Conservation (phyloP, 2,329 filamentous ascomycete genomes). For the Paradendryphiella salina region DNA sequence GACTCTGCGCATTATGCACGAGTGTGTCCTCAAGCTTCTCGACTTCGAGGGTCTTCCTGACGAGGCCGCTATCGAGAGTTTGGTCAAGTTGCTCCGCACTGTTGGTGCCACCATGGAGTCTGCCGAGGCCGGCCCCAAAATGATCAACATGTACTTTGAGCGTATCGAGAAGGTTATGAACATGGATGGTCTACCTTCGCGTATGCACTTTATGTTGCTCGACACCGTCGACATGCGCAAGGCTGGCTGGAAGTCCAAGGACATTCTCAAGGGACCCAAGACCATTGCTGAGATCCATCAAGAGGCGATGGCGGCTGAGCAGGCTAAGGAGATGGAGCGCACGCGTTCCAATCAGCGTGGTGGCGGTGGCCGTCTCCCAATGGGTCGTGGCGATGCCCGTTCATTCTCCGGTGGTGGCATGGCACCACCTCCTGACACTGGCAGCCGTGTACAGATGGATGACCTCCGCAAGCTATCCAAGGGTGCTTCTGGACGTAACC, state of each 20-base stretch:
- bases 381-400: constrained; percentile 84
- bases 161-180: constrained; percentile 84
- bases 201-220: constrained; percentile 95
- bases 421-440: constrained; percentile 68
- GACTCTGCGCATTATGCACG: constrained; percentile 99
- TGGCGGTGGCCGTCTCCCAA: constrained; percentile 68
- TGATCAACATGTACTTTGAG: constrained; percentile 93
- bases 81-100: constrained; percentile 88
- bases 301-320: constrained; percentile 76
- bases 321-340: constrained; percentile 73
- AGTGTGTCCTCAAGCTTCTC: constrained; percentile 95
- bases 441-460: constrained; percentile 86
- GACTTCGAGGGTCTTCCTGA: constrained; percentile 93
- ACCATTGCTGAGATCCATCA: constrained; percentile 90
- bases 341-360: constrained; percentile 65
- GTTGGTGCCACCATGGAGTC: constrained; percentile 86
- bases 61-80: constrained; percentile 93
- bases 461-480: constrained; percentile 80
- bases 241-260: constrained; percentile 81
- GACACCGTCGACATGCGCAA: constrained; percentile 85
- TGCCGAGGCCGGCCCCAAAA: constrained; percentile 74
- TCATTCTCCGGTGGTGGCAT: constrained; percentile 75
- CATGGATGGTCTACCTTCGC: constrained; percentile 74
- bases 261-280: constrained; percentile 91
- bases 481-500: constrained; percentile 62